These are phyloP conservation scores for Hortiboletus flavorubellus DNA, from an alignment of 768 basidiomycete genomes.

Conservation along the genomic window DNA sequence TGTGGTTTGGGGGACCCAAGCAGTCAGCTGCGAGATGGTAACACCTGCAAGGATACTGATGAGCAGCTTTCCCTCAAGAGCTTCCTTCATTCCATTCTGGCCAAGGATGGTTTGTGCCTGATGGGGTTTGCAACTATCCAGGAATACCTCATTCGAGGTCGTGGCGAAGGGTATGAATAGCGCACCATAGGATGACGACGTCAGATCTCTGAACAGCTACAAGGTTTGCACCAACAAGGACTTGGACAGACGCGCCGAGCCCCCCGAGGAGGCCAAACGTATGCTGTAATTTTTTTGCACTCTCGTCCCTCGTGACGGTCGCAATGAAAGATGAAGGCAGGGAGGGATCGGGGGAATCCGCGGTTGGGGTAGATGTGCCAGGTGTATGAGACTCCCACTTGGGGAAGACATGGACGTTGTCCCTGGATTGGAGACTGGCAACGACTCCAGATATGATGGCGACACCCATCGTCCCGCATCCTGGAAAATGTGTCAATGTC, in stretches of 20 bases:
- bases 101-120: slow-evolving; percentile 70
- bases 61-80: slow-evolving; percentile 84
- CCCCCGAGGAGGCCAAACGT: slow-evolving; percentile 58
- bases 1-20: slow-evolving; percentile 73
- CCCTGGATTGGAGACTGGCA: slow-evolving; percentile 66
- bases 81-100: slow-evolving; percentile 75
- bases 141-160: background rate
- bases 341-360: slow-evolving; percentile 55
- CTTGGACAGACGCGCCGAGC: slow-evolving; percentile 64
- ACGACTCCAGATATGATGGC: slow-evolving; percentile 93
- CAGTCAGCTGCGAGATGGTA: slow-evolving; percentile 75
- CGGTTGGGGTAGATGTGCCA: slow-evolving; percentile 68
- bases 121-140: slow-evolving; percentile 87
- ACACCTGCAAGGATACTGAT: slow-evolving; percentile 99
- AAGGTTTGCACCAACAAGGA: slow-evolving; percentile 69
- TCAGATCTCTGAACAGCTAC: slow-evolving; percentile 69
- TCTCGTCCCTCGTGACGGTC: slow-evolving; percentile 79
- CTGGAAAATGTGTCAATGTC: slow-evolving; percentile 38
- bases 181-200: slow-evolving; percentile 87
- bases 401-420: slow-evolving; percentile 22
- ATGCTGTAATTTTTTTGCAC: slow-evolving; percentile 59
- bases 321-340: slow-evolving; percentile 80
- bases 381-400: slow-evolving; percentile 73
- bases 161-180: background rate
- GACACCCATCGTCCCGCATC: slow-evolving; percentile 98